Evolutionary conservation across 2,329 filamentous ascomycete species (phyloP).

Genomic region (Lasiodiplodia hormozganensis): DNA sequence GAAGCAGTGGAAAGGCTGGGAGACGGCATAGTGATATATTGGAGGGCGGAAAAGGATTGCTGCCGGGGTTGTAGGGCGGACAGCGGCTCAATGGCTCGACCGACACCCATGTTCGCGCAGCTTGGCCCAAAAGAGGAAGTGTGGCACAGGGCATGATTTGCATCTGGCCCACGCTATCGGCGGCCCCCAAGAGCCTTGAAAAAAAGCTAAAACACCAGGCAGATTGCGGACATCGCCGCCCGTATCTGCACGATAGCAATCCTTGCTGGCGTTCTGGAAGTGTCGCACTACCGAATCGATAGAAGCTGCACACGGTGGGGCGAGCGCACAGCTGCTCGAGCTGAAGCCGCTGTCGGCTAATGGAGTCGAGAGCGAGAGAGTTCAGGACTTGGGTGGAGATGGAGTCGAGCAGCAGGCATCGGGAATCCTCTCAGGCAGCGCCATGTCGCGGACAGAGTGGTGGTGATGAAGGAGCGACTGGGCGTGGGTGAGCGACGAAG

Average conservation of each 20-base stretch:
- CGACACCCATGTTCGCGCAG: neutral
- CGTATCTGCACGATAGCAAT: constrained; percentile 26
- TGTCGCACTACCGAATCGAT: constrained; percentile 15
- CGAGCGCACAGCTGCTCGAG: constrained; percentile 1
- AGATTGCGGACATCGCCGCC: constrained; percentile 20
- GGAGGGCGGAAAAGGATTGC: constrained; percentile 16
- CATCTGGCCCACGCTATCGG: constrained; percentile 26
- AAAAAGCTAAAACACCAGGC: constrained; percentile 25
- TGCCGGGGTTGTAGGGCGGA: neutral
- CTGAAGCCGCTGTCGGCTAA: neutral
- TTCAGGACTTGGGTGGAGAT: neutral
- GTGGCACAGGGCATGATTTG: constrained; percentile 23
- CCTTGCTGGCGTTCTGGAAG: constrained; percentile 13
- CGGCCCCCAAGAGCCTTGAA: constrained; percentile 10
- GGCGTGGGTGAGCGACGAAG: neutral
- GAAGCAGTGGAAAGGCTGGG: constrained; percentile 6
- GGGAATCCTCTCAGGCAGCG: neutral
- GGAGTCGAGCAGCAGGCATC: neutral
- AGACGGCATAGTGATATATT: constrained; percentile 20
- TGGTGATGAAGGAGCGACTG: constrained; percentile 13
- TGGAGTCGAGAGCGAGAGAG: neutral
- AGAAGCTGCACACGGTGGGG: constrained; percentile 1
- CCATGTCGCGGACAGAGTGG: constrained; percentile 17
- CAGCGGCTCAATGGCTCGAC: constrained; percentile 18
- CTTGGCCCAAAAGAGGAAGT: constrained; percentile 14